These are phyloP conservation scores for Mortierella sp. DNA, from an alignment of 371 early-diverging fungal species.

Conservation along the genomic window DNA sequence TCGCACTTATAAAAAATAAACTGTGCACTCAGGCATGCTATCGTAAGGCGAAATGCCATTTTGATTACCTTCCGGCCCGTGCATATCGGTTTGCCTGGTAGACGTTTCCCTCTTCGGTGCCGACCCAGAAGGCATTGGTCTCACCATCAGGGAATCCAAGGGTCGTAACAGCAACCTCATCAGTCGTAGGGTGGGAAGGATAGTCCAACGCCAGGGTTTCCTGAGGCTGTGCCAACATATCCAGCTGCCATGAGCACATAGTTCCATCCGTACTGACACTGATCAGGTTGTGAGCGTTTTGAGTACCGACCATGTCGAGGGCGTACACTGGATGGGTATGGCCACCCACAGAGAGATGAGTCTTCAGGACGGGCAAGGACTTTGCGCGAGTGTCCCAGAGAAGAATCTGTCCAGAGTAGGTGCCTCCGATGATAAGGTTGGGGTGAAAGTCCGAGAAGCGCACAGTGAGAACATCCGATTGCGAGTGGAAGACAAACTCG, in stretches of 20 bases:
- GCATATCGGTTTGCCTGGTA: constrained; percentile 96
- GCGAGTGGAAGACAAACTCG: constrained; percentile 94
- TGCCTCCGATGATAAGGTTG: constrained; percentile 92
- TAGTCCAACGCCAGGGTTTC: constrained; percentile 87
- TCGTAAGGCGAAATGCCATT: neutral
- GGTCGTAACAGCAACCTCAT: constrained; percentile 93
- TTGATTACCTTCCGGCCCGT: constrained; percentile 84
- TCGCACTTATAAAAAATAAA: neutral
- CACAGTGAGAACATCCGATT: constrained; percentile 93
- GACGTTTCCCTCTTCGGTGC: constrained; percentile 94
- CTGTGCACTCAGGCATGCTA: neutral
- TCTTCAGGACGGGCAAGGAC: constrained; percentile 84
- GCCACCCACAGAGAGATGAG: constrained; percentile 91
- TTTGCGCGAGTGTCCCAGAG: constrained; percentile 97
- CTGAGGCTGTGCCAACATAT: constrained; percentile 95
- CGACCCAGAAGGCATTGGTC: constrained; percentile 94
- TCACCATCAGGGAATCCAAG: constrained; percentile 94
- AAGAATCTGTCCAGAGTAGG: constrained; percentile 97
- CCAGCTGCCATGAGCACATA: constrained; percentile 96
- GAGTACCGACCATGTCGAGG: constrained; percentile 91
- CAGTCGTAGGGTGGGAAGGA: constrained; percentile 83
- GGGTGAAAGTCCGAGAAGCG: constrained; percentile 93
- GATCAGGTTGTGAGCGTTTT: constrained; percentile 93
- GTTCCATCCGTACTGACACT: constrained; percentile 95
- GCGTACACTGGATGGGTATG: constrained; percentile 97